Conservation (phyloP, 2,329 filamentous ascomycete genomes). For the Macrophomina pseudophaseolina region DNA sequence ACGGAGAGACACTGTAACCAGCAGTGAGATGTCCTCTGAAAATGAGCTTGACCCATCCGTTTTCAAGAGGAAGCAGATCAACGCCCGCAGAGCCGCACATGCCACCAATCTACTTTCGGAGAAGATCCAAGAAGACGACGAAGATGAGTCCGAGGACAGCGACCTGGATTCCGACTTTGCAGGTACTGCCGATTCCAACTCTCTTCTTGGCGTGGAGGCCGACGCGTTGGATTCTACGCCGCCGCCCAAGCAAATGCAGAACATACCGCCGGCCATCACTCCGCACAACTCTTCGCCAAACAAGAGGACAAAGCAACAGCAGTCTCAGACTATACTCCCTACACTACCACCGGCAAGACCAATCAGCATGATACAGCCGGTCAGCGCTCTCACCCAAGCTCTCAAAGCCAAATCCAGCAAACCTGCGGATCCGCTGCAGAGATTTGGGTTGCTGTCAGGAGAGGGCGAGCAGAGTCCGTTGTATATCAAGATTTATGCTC, state of each 20-base stretch:
- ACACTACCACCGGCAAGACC: conserved; percentile 74
- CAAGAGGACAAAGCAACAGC: conserved; percentile 59
- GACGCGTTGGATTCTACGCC: conserved; percentile 63
- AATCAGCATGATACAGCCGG: conserved; percentile 71
- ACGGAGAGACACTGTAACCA: conserved; percentile 77
- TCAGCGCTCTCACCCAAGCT: conserved; percentile 73
- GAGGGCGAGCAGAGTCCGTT: conserved; percentile 79
- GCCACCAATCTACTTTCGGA: conserved; percentile 59
- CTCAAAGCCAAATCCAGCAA: conserved; percentile 75
- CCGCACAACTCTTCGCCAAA: conserved; percentile 63
- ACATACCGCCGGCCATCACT: conserved; percentile 49
- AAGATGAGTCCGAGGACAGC: conserved; percentile 47
- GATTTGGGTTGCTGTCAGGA: conserved; percentile 76
- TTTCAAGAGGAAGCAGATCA: conserved; percentile 68
- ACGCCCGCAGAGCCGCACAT: conserved; percentile 63
- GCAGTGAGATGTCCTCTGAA: conserved; percentile 82
- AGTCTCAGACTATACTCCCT: conserved; percentile 57
- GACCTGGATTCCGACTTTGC: conserved; percentile 47
- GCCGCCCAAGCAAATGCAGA: conserved; percentile 47
- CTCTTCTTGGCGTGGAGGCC: conserved; percentile 70
- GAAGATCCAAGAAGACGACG: conserved; percentile 51
- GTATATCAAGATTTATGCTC: conserved; percentile 76
- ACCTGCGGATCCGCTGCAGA: conserved; percentile 73
- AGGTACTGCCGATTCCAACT: conserved; percentile 65
- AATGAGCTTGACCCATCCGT: conserved; percentile 74